Evolutionary conservation across 371 early-diverging fungal species (phyloP).

Genomic region (Saksenaea vasiformis): DNA sequence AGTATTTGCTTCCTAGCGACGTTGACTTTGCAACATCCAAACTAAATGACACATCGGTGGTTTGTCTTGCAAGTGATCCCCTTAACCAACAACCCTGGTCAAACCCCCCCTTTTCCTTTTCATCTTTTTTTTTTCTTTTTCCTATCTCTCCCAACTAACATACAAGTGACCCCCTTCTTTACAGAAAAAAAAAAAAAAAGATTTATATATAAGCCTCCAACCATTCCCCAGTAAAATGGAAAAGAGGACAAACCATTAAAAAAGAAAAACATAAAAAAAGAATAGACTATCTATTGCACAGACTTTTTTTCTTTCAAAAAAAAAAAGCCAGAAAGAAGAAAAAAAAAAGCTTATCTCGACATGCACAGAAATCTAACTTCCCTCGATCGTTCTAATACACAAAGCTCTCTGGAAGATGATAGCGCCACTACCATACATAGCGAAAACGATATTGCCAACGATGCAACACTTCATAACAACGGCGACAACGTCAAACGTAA

Average conservation of each 20-base stretch:
- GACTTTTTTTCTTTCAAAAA: not conserved
- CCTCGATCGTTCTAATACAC: not conserved
- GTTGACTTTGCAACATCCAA: not conserved
- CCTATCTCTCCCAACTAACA: not conserved
- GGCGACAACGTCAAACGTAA: constrained; percentile 1
- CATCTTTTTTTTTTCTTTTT: constrained; percentile 5
- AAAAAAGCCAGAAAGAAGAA: not conserved
- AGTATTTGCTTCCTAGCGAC: not conserved
- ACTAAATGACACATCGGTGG: not conserved
- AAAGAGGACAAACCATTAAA: not conserved
- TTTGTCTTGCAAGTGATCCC: constrained; percentile 5
- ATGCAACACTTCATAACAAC: not conserved
- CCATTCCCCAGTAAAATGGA: not conserved
- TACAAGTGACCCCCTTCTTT: not conserved
- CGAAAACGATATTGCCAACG: not conserved
- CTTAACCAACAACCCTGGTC: constrained; percentile 4
- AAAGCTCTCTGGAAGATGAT: not conserved
- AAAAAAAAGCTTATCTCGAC: not conserved
- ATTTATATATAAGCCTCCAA: not conserved
- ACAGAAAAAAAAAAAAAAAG: not conserved
- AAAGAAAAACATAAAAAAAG: not conserved
- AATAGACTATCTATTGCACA: not conserved
- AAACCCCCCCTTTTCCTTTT: constrained; percentile 6
- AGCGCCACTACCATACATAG: not conserved
- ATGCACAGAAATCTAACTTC: not conserved